Base-by-base conservation (phyloP, 306 rosid species). In the Sphenostylis stenocarpa region DNA sequence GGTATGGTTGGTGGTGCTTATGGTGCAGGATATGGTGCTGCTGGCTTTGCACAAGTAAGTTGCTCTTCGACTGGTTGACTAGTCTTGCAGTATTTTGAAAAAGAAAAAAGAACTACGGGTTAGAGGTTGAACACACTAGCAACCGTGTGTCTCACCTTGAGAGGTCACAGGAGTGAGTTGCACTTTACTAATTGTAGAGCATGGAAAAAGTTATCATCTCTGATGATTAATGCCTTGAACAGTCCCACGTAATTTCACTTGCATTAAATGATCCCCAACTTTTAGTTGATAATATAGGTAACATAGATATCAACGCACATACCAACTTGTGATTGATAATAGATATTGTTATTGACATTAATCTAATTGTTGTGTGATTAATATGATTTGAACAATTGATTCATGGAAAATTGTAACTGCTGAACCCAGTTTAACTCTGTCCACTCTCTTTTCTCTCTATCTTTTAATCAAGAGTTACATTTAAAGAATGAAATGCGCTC, bases 31-130 rank as follows among this genome's bases (percentile, higher is more conserved):
- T 86, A 80, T 67, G 87, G 84, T 77, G 85, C 84, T 65, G 75
- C 91, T 58, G 90, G 91, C 77, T 87, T 84, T 76, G 77, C 85
- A 16, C 96, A 81, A 76, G 96, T 91, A 86, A 91, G 87, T 79
- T 71, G 75, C 73, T 66, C 58, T 48, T 56, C 17, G 2, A 16
- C 56, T 53, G 19, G 48, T 77, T 19, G 24, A 21, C n/a, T 48
- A 38, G 24, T 9, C 31, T 26, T 67, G 48, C 72, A 19, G 20
- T 38, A 67, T 58, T 33, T 65, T 56, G 0, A 17, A 52, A 39
- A 48, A 26, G 38, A 6, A 3, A 6, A 48, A 26, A 49, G 1
- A 3, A 6, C 4, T 47, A 64, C 15, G 61, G 39, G 5, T 52
- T 65, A 41, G 69, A n/a, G 67, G 24, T 13, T 55, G 11, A 41